phyloP scores from a whole-genome alignment of 805 yeast species.

The Kodamaea lidongshanica region DNA sequence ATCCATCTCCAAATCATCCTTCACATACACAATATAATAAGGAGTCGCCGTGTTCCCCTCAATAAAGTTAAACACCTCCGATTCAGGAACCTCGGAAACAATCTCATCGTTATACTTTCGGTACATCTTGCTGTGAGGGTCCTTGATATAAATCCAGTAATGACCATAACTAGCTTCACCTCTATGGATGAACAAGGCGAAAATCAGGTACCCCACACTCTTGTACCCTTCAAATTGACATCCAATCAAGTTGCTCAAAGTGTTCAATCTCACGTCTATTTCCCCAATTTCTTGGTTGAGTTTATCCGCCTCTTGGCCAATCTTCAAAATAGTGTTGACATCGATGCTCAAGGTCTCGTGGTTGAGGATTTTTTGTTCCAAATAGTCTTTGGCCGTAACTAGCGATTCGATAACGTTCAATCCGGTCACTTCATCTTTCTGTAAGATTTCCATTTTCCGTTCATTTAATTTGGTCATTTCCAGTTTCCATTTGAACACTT shows the following conservation, averaged over 20 bases:
- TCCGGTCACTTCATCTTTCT: constrained; percentile 33
- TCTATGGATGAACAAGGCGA: constrained; percentile 89
- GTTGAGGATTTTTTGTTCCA: constrained; percentile 38
- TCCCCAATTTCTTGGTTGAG: constrained; percentile 42
- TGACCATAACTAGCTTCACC: constrained; percentile 97
- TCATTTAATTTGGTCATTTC: constrained; percentile 37
- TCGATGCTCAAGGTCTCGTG: constrained; percentile 32
- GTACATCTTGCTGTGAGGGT: constrained; percentile 59
- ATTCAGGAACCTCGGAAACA: constrained; percentile 71
- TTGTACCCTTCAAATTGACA: constrained; percentile 58
- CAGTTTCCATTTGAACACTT: constrained; percentile 60
- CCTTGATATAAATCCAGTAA: constrained; percentile 91
- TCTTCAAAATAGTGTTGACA: constrained; percentile 41
- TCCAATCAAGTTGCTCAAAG: constrained; percentile 45
- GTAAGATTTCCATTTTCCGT: constrained; percentile 38
- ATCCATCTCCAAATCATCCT: constrained; percentile 47
- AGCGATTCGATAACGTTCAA: constrained; percentile 38
- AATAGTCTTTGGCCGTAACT: constrained; percentile 50
- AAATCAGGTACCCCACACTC: constrained; percentile 69
- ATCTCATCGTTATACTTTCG: constrained; percentile 91
- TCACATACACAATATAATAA: constrained; percentile 80
- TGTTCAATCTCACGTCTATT: constrained; percentile 37
- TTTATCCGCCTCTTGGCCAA: constrained; percentile 41
- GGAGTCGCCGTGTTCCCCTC: constrained; percentile 87
- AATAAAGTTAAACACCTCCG: constrained; percentile 61